These are phyloP conservation scores for Wallacemonas collosoma DNA, from an alignment of 208 protist genomes.

Conservation along the genomic window DNA sequence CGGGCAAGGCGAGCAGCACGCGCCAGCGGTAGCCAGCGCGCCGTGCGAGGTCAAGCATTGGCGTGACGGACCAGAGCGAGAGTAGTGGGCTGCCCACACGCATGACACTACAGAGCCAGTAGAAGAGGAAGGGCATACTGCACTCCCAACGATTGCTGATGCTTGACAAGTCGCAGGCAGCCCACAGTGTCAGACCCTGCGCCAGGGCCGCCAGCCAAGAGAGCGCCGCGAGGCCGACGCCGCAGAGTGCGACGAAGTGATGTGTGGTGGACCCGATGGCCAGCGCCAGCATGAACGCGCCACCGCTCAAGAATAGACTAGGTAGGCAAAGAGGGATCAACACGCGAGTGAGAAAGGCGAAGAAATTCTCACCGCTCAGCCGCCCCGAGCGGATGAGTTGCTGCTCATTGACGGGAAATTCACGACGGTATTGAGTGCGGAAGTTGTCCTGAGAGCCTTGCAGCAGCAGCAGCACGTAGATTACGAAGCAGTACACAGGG, in stretches of 20 bases:
- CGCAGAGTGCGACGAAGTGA: constrained; percentile 71
- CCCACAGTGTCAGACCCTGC: constrained; percentile 59
- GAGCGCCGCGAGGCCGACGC: constrained; percentile 72
- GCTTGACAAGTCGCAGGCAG: constrained; percentile 43
- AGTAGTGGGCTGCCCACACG: constrained; percentile 52
- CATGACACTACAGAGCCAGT: constrained; percentile 61
- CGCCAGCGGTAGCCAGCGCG: constrained; percentile 37
- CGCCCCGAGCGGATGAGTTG: constrained; percentile 35
- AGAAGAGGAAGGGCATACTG: constrained; percentile 65
- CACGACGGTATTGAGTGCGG: constrained; percentile 22
- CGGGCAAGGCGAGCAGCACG: constrained; percentile 38
- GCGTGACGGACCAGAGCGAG: constrained; percentile 57
- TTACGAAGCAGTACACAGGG: constrained; percentile 12
- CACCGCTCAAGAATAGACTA: constrained; percentile 27
- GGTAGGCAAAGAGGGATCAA: constrained; percentile 33
- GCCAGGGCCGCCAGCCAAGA: constrained; percentile 43
- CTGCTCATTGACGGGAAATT: constrained; percentile 56
- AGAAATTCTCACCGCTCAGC: constrained; percentile 35
- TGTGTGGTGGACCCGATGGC: constrained; percentile 47
- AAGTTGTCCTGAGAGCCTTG: constrained; percentile 14
- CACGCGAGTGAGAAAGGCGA: constrained; percentile 43
- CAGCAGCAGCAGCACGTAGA: constrained; percentile 23
- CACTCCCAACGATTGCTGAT: constrained; percentile 59
- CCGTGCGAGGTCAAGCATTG: constrained; percentile 54
- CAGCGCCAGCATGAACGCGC: constrained; percentile 45